Percentiles rank a stretch among this genome's conserved stretches.
Conservation (phyloP, 1,139 yeast species). For the Scheffersomyces quercinus region DNA sequence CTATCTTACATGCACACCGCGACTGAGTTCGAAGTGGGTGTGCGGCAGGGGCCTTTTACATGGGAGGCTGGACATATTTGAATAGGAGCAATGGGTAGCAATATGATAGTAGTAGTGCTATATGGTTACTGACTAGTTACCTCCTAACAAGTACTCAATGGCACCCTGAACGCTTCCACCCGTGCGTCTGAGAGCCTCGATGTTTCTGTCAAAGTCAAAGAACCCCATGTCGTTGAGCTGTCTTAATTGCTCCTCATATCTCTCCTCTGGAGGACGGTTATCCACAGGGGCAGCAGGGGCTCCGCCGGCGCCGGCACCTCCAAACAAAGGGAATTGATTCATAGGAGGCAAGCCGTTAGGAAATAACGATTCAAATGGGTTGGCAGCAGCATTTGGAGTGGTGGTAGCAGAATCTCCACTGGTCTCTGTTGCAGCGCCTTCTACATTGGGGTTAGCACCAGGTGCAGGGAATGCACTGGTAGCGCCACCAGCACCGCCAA, state of each 20-base stretch:
- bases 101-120: no score
- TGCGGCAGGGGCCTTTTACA: no score
- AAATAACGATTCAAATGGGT: constrained; percentile 48
- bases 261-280: constrained; percentile 92
- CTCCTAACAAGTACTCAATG: constrained; percentile 72
- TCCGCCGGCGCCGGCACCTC: constrained; percentile 26
- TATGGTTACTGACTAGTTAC: constrained; percentile 1
- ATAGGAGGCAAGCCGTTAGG: constrained; percentile 27
- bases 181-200: constrained; percentile 86
- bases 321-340: constrained; percentile 18
- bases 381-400: constrained; percentile 14
- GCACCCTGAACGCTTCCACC: constrained; percentile 99
- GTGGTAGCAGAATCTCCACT: constrained; percentile 13
- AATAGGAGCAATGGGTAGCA: no score
- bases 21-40: no score
- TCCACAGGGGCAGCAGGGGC: constrained; percentile 55
- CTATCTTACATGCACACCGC: no score
- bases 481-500: constrained; percentile 8
- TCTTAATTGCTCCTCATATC: constrained; percentile 85
- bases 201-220: constrained; percentile 87
- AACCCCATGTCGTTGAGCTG: constrained; percentile 97
- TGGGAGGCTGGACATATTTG: no score
- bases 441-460: constrained; percentile 40
- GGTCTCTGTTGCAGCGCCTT: constrained; percentile 18
- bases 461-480: constrained; percentile 57